phyloP scores from a whole-genome alignment of 2,329 filamentous ascomycete genomes.

The Pseudogymnoascus sp. region DNA sequence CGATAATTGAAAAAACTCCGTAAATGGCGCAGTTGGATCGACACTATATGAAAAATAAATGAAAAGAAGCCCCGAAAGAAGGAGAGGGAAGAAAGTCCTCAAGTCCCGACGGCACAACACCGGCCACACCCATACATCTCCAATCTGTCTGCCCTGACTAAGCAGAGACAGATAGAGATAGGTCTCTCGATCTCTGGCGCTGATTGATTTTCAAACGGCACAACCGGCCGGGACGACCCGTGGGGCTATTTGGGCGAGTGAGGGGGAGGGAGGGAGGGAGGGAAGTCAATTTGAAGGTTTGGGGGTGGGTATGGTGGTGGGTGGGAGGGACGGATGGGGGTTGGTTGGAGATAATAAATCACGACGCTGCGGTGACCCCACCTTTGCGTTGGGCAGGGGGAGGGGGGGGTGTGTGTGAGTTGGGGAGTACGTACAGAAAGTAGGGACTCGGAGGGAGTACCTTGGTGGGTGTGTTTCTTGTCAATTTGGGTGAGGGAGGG shows the following conservation, averaged over 20 bases:
- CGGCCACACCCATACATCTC: neutral
- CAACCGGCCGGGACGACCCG: neutral
- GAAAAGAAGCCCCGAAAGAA: neutral
- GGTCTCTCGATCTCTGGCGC: too few species aligned
- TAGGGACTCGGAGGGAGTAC: neutral
- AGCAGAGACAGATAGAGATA: too few species aligned
- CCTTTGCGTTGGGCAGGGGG: neutral
- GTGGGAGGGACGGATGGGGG: neutral
- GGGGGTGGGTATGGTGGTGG: neutral
- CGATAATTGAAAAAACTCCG: too few species aligned
- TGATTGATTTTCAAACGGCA: neutral
- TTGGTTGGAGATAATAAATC: neutral
- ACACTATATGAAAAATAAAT: neutral
- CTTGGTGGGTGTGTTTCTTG: neutral
- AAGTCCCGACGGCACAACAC: neutral
- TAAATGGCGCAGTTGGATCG: neutral
- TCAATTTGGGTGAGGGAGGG: too few species aligned
- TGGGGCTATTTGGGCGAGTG: neutral
- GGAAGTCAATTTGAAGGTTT: too few species aligned
- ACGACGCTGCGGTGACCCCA: neutral
- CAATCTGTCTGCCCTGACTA: neutral
- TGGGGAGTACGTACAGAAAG: too few species aligned
- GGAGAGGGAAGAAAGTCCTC: neutral
- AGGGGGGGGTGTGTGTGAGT: too few species aligned
- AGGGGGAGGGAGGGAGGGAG: too few species aligned